Evolutionary conservation across 116 monocot genomes (phyloP).

Genomic region (Dioscorea cayenensis): DNA sequence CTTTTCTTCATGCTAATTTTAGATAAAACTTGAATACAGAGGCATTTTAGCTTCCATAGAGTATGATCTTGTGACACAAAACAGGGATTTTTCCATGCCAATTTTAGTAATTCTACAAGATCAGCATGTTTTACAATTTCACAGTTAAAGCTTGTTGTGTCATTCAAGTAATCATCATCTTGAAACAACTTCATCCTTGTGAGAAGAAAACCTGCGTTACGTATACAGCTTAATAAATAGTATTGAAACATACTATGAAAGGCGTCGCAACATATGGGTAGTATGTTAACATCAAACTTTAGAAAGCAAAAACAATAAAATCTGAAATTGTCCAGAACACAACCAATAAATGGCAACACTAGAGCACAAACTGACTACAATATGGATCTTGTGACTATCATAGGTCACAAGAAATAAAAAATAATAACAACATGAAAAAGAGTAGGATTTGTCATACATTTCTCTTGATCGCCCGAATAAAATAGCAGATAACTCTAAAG

Average conservation of each 20-base stretch:
- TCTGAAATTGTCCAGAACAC: no score
- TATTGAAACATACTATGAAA: not conserved
- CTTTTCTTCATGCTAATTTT: slow-evolving; percentile 23
- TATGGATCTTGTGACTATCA: no score
- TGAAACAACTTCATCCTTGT: slow-evolving; percentile 25
- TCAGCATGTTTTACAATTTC: slow-evolving; percentile 18
- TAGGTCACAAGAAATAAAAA: no score
- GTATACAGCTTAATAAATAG: not conserved
- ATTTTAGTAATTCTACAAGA: slow-evolving; percentile 49
- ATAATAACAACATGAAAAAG: no score
- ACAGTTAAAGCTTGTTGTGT: slow-evolving; percentile 8
- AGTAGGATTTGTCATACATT: no score
- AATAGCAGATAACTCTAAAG: no score
- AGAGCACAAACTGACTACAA: no score
- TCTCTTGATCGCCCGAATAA: no score
- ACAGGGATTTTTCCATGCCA: slow-evolving; percentile 43
- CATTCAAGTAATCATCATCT: slow-evolving; percentile 30
- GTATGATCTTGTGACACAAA: slow-evolving; percentile 11
- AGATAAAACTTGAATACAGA: slow-evolving; percentile 59
- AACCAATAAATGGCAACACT: no score
- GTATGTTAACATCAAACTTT: no score
- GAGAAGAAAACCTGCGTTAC: slow-evolving; percentile 30
- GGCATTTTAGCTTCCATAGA: slow-evolving; percentile 43
- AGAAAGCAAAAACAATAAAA: not conserved
- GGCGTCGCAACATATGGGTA: no score